Base-by-base conservation (phyloP, 2,329 filamentous ascomycete genomes). In the Talaromyces sp. region DNA sequence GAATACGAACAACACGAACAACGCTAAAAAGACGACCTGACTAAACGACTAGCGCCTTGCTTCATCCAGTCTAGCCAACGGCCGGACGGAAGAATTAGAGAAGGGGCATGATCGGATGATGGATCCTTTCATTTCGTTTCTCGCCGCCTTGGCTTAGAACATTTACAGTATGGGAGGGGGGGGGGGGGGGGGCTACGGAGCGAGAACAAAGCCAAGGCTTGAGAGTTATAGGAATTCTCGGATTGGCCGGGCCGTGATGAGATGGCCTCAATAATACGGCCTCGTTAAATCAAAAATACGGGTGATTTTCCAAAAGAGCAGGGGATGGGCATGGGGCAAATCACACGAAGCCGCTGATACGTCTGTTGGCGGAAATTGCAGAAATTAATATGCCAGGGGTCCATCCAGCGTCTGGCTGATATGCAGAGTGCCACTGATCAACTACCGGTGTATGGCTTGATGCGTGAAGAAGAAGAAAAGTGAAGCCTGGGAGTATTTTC, bases 401-500 rank as follows among this genome's bases (percentile, higher is more conserved):
- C 29, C 19, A n/a, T 34, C 29, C n/a, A 27, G 15, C 17, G 36
- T 34, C 36, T 63, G 51, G 27, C 51, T 36, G 51, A 34, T 27
- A 31, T 63, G 61, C 51, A 31, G 22, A 59, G 56, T 31, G 38
- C 49, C 49, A 53, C 49, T 31, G n/a, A 6, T 5, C n/a, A 10
- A 47, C 27, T 53, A n/a, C 49, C 15, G 49, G 17, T 31, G 49
- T 11, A 51, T 51, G 25, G 7, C 13, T 58, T 25, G 4, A 53
- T 53, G 49, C 5, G 17, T 59, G 36, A 58, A 36, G 53, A 58
- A 58, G 8, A 7, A 29, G 25, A 59, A 43, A n/a, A 25, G 27
- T 17, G 56, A 43, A 4, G n/a, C n/a, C 56, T 59, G 38, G 56
- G 36, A 59, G 56, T 59, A 31, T 59, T 45, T 59, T 59, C 56